Evolutionary conservation across 169 alveolate genomes (phyloP), one percentile per base, ranked within the genome.

Genomic region (Neospora caninum): DNA sequence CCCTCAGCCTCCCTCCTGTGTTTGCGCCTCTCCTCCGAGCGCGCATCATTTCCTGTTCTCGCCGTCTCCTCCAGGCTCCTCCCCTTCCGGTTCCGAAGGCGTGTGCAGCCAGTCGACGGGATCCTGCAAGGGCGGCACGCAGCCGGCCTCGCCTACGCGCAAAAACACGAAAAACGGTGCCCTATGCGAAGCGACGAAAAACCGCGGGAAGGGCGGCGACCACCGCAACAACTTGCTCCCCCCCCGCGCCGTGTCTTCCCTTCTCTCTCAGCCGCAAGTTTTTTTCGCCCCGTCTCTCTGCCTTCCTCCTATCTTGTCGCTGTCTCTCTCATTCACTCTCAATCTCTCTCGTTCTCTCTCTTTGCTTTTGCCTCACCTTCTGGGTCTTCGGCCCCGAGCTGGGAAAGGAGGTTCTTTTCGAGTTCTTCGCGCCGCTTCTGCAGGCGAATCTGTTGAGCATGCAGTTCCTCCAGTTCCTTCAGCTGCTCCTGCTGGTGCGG

Each of bases 381-480:
- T 73, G 84, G 4, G 73, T 27, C 73, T 4, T 64, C 73, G 4
- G 73, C 34, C 73, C 20, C 20, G 43, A 73, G 84, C 84, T 73
- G 84, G 43, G 39, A 36, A 2, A 34, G 43, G 18, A 73, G 84
- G 27, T n/a, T 18, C 20, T n/a, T 31, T 20, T 73, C 84, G 84
- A 73, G 84, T 34, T 36, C 45, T 22, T 73, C 45, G 25, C n/a
- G 38, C 43, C n/a, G 2, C 42, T 22, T 36, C 45, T 73, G 84
- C 42, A 73, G 84, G 25, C 2, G 84, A 73, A 73, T 73, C 43
- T 73, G 84, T 43, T 73, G 84, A 10, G 49, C 84, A 22, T 36
- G 84, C 38, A 73, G 84, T 16, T 9, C 84, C 84, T 73, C 45
- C 42, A 34, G 84, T 43, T 18, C 84, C 84, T 73, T 36, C 84